Evolutionary conservation across 176 grass and related monocot species (phyloP).

Genomic region (Musa beccarii): DNA sequence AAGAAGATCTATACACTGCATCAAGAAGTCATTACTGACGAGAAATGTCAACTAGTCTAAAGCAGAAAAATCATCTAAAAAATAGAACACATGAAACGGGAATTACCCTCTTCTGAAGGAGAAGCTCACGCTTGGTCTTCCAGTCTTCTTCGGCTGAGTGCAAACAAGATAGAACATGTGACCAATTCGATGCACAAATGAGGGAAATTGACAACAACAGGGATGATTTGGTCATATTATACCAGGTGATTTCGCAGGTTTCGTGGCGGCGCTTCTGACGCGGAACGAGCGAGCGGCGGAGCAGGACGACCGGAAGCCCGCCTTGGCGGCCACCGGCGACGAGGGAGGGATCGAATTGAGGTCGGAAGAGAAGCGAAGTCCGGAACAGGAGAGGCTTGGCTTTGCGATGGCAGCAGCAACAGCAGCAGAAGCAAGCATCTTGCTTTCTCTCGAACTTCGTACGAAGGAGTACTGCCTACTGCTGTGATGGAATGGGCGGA

Average conservation of each 20-base stretch:
- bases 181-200: slow-evolving; percentile 3
- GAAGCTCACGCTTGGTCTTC: slow-evolving; percentile 75
- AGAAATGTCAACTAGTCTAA: no score
- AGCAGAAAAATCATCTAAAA: neutral
- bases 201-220: slow-evolving; percentile 4
- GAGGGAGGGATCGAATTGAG: slow-evolving; percentile 41
- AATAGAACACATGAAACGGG: neutral
- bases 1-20: neutral
- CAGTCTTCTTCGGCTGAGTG: slow-evolving; percentile 82
- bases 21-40: no score
- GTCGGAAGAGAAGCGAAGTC: slow-evolving; percentile 47
- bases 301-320: slow-evolving; percentile 19
- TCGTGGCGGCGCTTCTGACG: slow-evolving; percentile 66
- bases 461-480: slow-evolving; percentile 4
- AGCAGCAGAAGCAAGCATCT: slow-evolving; percentile 59
- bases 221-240: neutral
- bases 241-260: slow-evolving; percentile 85
- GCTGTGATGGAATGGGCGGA: slow-evolving; percentile 5
- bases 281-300: slow-evolving; percentile 24
- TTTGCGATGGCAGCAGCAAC: slow-evolving; percentile 47
- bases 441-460: slow-evolving; percentile 8
- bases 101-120: slow-evolving; percentile 74
- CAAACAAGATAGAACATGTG: slow-evolving; percentile 11
- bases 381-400: slow-evolving; percentile 43
- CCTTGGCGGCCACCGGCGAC: slow-evolving; percentile 21